phyloP scores from a whole-genome alignment of 1,139 yeast genomes.

The Zygotorulaspora mrakii region DNA sequence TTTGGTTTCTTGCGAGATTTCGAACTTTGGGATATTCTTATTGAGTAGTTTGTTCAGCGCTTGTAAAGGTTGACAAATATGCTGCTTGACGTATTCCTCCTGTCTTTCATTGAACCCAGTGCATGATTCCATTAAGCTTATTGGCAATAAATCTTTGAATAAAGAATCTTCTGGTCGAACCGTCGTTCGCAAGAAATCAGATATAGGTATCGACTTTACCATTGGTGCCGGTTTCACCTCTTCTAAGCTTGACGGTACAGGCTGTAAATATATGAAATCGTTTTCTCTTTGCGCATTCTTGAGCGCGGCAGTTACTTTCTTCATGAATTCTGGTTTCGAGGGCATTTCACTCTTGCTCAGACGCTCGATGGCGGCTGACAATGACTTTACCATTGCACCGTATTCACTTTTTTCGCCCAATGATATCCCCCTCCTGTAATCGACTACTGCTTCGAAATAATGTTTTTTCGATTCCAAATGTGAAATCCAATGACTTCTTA shows the following conservation, averaged over 20 bases:
- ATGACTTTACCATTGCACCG: conserved; percentile 50
- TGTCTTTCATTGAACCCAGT: conserved; percentile 68
- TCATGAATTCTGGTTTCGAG: conserved; percentile 43
- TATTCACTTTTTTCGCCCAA: conserved; percentile 50
- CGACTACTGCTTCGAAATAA: conserved; percentile 71
- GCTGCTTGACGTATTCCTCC: conserved; percentile 50
- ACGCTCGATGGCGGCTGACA: conserved; percentile 40
- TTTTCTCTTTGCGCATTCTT: conserved; percentile 69
- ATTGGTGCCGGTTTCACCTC: conserved; percentile 50
- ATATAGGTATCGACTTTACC: conserved; percentile 50
- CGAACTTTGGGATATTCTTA: conserved; percentile 17
- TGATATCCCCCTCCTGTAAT: conserved; percentile 54
- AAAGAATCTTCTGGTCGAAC: conserved; percentile 29
- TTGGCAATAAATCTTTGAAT: conserved; percentile 63
- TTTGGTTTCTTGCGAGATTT: conserved; percentile 11
- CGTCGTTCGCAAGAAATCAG: conserved; percentile 34
- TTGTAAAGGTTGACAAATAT: conserved; percentile 51
- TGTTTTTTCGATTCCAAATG: conserved; percentile 49
- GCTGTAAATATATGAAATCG: conserved; percentile 68
- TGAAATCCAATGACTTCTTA: conserved; percentile 61
- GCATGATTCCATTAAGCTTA: conserved; percentile 60
- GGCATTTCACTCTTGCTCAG: conserved; percentile 43
- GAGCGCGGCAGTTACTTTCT: conserved; percentile 46
- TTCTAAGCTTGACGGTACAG: conserved; percentile 54
- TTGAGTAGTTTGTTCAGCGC: conserved; percentile 48